Percentiles rank a stretch among this genome's conserved stretches.
phyloP scores from a whole-genome alignment of 768 basidiomycete genomes.

The Hygrophoropsis aurantiaca region DNA sequence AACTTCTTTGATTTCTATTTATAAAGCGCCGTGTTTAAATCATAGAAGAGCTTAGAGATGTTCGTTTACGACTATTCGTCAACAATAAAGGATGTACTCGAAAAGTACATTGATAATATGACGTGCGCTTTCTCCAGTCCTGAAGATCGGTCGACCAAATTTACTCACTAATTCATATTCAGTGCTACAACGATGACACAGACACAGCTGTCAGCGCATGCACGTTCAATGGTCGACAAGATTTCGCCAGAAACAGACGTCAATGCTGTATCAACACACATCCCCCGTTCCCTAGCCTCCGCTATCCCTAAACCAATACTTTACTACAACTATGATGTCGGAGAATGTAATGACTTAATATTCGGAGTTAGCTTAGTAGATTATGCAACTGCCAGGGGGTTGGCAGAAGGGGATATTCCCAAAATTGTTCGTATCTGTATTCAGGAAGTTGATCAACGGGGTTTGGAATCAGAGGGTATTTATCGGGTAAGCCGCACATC shows the following conservation, averaged over 20 bases:
- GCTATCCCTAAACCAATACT: conserved; percentile 70
- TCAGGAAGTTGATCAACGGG: conserved; percentile 77
- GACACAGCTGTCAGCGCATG: conserved; percentile 69
- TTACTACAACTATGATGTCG: conserved; percentile 78
- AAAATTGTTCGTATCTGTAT: conserved; percentile 82
- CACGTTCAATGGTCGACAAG: conserved; percentile 56
- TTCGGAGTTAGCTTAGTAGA: conserved; percentile 88
- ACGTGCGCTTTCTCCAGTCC: conserved; percentile 46
- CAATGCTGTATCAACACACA: conserved; percentile 50
- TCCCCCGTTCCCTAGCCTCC: conserved; percentile 61
- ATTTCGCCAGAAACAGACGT: conserved; percentile 75
- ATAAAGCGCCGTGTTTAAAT: conserved; percentile 9
- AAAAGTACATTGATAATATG: conserved; percentile 79
- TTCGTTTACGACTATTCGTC: conserved; percentile 74
- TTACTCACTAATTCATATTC: not conserved
- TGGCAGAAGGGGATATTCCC: conserved; percentile 73
- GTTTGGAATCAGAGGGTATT: conserved; percentile 76
- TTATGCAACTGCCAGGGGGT: conserved; percentile 79
- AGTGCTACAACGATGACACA: conserved; percentile 81
- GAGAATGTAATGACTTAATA: conserved; percentile 83
- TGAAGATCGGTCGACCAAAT: not conserved
- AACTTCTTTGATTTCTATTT: conserved; percentile 12
- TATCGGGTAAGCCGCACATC: conserved; percentile 55
- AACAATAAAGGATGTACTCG: conserved; percentile 60
- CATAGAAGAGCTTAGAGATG: conserved; percentile 68